These are phyloP conservation scores for Cutaneotrichosporon mucoides DNA, from an alignment of 1,284 basidiomycete species.

Conservation along the genomic window DNA sequence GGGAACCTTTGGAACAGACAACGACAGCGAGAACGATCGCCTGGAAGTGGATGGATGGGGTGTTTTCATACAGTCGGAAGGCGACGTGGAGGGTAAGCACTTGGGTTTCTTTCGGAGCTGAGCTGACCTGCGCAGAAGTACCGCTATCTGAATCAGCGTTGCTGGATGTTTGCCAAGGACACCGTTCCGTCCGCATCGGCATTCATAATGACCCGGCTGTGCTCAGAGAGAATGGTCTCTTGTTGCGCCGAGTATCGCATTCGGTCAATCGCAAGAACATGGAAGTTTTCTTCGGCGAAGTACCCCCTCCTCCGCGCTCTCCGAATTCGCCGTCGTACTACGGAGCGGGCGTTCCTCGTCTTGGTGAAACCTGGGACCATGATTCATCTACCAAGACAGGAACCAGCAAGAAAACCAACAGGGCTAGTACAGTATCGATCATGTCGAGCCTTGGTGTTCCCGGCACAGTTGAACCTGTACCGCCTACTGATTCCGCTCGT, in stretches of 20 bases:
- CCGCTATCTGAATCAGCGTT: slow-evolving; percentile 80
- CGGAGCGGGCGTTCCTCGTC: slow-evolving; percentile 26
- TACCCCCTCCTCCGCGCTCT: slow-evolving; percentile 50
- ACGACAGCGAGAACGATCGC: slow-evolving; percentile 55
- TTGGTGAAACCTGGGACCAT: slow-evolving; percentile 11
- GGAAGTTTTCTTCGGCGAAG: slow-evolving; percentile 59
- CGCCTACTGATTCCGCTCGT: slow-evolving; percentile 31
- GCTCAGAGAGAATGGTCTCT: slow-evolving; percentile 71
- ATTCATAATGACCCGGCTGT: slow-evolving; percentile 8
- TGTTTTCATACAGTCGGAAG: slow-evolving; percentile 63
- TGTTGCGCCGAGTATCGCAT: slow-evolving; percentile 58
- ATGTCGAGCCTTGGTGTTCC: slow-evolving; percentile 85
- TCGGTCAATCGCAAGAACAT: slow-evolving; percentile 53
- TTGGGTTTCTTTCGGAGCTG: too few relatives aligned
- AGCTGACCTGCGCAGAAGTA: slow-evolving; percentile 51
- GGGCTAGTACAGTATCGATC: slow-evolving; percentile 89
- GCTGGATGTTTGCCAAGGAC: slow-evolving; percentile 76
- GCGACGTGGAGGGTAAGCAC: slow-evolving; percentile 56
- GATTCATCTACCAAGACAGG: slow-evolving; percentile 1
- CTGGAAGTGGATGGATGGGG: slow-evolving; percentile 84
- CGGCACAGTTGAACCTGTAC: slow-evolving; percentile 62
- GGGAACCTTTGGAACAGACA: slow-evolving; percentile 34
- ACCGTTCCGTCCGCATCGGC: slow-evolving; percentile 57
- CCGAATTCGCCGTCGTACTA: slow-evolving; percentile 52
- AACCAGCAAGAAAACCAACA: slow-evolving; percentile 65